Conservation (phyloP, 768 basidiomycete genomes). For the Tulasnella sp. region DNA sequence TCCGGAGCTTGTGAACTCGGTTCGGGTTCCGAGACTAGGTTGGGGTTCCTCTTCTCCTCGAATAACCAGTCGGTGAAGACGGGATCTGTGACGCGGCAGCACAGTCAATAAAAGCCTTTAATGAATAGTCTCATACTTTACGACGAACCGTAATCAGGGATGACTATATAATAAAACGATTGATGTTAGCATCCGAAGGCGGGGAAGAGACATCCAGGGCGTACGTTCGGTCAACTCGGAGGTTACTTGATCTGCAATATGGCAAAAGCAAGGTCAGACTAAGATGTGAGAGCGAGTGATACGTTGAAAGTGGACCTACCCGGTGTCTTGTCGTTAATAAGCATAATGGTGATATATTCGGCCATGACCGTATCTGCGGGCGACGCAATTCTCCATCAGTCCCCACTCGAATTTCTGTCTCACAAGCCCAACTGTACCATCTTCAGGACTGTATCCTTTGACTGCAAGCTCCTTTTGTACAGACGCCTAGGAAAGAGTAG, state of each 20-base stretch:
- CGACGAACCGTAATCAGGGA: neutral
- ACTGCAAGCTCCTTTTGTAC: slow-evolving; percentile 19
- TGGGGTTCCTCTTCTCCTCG: slow-evolving; percentile 30
- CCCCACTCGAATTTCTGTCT: neutral
- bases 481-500: slow-evolving; percentile 8
- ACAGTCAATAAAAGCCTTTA: neutral
- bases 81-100: slow-evolving; percentile 39
- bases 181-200: neutral
- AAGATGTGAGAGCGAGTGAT: neutral
- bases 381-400: neutral
- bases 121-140: neutral
- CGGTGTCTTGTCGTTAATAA: slow-evolving; percentile 73
- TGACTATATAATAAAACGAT: neutral
- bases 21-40: neutral
- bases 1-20: neutral
- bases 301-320: slow-evolving; percentile 21
- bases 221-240: slow-evolving; percentile 72
- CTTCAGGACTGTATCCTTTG: slow-evolving; percentile 15
- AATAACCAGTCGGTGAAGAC: slow-evolving; percentile 89
- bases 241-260: slow-evolving; percentile 66
- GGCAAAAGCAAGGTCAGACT: slow-evolving; percentile 8
- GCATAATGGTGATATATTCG: slow-evolving; percentile 91
- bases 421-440: slow-evolving; percentile 1
- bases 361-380: slow-evolving; percentile 70
- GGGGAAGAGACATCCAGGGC: neutral